These are phyloP conservation scores for Yueomyces sinensis DNA, from an alignment of 805 yeast species.

Conservation along the genomic window DNA sequence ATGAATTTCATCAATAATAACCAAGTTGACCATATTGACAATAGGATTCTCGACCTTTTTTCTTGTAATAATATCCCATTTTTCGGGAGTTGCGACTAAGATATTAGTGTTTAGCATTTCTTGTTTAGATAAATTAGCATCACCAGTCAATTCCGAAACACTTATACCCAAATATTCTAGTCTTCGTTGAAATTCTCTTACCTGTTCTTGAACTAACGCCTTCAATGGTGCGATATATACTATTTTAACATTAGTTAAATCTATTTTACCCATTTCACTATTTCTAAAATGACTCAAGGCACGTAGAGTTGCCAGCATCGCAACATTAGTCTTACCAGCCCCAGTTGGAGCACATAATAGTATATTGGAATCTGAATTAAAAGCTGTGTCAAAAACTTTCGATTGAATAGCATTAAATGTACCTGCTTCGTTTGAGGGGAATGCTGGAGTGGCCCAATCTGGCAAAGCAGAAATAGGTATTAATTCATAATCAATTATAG, in stretches of 20 bases:
- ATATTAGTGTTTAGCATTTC: conserved; percentile 72
- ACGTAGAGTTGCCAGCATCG: conserved; percentile 67
- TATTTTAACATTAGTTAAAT: conserved; percentile 48
- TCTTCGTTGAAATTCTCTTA: conserved; percentile 67
- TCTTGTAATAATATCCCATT: conserved; percentile 93
- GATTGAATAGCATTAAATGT: conserved; percentile 77
- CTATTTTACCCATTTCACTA: conserved; percentile 33
- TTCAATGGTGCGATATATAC: conserved; percentile 89
- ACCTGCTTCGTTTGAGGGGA: conserved; percentile 51
- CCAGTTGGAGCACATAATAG: conserved; percentile 96
- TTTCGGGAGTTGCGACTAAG: conserved; percentile 89
- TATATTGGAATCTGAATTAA: conserved; percentile 54
- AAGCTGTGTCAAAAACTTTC: conserved; percentile 67
- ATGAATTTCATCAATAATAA: conserved; percentile 89
- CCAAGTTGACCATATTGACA: conserved; percentile 47
- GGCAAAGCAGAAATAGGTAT: conserved; percentile 57
- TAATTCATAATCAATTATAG: conserved; percentile 28
- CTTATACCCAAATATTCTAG: conserved; percentile 47
- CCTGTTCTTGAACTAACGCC: conserved; percentile 93
- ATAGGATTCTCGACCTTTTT: conserved; percentile 58
- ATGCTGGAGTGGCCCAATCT: conserved; percentile 67
- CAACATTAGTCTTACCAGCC: conserved; percentile 97
- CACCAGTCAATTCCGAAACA: conserved; percentile 88
- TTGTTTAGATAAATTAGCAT: conserved; percentile 57
- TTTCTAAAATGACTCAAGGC: conserved; percentile 42